A percentile compares a stretch with the other conserved stretches of the same genome.
Evolutionary conservation across 2,329 filamentous ascomycete species (phyloP).

Genomic region (Diaporthe capsici): DNA sequence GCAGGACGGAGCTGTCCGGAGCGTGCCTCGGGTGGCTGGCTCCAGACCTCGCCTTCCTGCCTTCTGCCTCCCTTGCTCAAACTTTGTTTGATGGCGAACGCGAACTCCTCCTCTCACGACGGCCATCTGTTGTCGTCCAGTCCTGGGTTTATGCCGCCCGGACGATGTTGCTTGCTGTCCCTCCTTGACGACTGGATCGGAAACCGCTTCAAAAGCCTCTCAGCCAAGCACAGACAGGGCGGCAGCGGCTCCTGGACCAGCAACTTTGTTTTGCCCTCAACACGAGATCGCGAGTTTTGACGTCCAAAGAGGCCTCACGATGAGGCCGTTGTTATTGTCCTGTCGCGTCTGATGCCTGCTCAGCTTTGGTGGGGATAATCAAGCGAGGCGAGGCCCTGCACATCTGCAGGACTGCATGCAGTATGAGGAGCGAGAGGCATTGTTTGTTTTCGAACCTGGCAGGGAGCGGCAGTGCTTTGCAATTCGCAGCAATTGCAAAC

Average conservation of each 20-base stretch:
- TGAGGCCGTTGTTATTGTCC: conserved; percentile 34
- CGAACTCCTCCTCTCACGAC: background rate
- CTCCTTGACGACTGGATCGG: background rate
- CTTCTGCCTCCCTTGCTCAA: conserved; percentile 6
- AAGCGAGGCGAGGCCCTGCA: conserved; percentile 12
- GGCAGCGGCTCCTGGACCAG: conserved; percentile 16
- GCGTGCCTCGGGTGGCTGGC: conserved; percentile 12
- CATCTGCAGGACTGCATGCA: conserved; percentile 11
- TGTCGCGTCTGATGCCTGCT: conserved; percentile 34
- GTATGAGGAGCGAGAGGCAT: conserved; percentile 26
- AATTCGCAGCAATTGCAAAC: conserved; percentile 19
- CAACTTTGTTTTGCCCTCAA: conserved; percentile 6
- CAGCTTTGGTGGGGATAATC: conserved; percentile 2
- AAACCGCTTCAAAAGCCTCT: conserved; percentile 19
- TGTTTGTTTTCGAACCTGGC: conserved; percentile 37
- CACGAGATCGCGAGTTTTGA: conserved; percentile 25
- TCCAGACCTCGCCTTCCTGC: background rate
- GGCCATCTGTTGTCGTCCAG: conserved; percentile 10
- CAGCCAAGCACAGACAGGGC: conserved; percentile 23
- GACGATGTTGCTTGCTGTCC: conserved; percentile 17
- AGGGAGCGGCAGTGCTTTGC: conserved; percentile 18
- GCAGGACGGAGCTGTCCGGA: background rate
- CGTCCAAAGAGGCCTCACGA: conserved; percentile 13
- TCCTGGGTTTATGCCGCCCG: conserved; percentile 3
- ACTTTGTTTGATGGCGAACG: conserved; percentile 1